Base-by-base conservation (phyloP, 2,329 filamentous ascomycete genomes). In the Pseudogymnoascus sp. region DNA sequence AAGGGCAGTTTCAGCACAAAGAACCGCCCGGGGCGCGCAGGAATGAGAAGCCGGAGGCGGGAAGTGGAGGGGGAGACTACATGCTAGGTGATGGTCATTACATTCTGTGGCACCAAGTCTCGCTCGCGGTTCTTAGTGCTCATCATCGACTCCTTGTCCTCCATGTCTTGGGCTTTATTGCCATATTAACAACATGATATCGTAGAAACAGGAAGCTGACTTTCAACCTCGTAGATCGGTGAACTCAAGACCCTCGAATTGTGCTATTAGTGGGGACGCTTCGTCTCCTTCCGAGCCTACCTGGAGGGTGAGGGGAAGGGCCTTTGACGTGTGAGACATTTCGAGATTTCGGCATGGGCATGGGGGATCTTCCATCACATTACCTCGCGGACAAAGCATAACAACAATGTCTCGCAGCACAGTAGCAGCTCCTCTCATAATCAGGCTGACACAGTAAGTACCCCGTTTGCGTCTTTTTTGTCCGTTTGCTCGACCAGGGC, bases 21-120 rank as follows among this genome's bases (percentile, higher is more conserved):
- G 50, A 56, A 56, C 50, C 50, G 50, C 50, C 28, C 50, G 50
- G 50, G 50, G 50, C 50, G 50, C 50, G 50, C 50, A 56, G 50
- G 50, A 56, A 56, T 56, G 50, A 33, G 25, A 33, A 56, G 4
- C 50, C 50, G 50, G 50, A 56, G 28, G 10, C 50, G 50, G 50
- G n/a, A 56, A 14, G 21, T 31, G 16, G 10, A 33, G 7, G n/a
- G 11, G 12, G 0, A 21, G 28, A 21, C 5, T 12, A 12, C 3
- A 2, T 2, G 50, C 50, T 28, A 56, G 28, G 50, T 56, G 50
- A 56, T 21, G 50, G 50, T 56, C 8, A 18, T 56, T 56, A 56
- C 50, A 56, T 56, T 56, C 50, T 56, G 50, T 56, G 28, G 10
- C 28, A 56, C 28, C 4, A 4, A 14, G 10, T 33, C 50, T 56